A percentile compares a stretch with the other conserved stretches of the same genome.
Conservation (phyloP, 331 rosid species). For the Acacia concinna region DNA sequence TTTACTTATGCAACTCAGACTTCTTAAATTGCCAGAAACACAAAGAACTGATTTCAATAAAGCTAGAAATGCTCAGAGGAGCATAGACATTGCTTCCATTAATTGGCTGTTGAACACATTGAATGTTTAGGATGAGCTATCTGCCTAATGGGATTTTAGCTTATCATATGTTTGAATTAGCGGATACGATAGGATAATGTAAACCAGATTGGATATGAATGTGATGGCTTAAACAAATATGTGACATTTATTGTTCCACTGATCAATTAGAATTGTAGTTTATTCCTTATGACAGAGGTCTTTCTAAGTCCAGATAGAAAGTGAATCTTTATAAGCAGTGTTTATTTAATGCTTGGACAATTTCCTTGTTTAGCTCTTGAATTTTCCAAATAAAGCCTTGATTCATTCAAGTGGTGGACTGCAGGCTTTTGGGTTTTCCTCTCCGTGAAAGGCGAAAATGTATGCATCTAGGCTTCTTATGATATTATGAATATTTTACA, state of each 20-base stretch:
- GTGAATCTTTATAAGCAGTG: constrained; percentile 14
- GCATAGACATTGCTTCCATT: constrained; percentile 20
- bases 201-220: constrained; percentile 2
- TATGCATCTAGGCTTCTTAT: constrained; percentile 44
- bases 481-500: constrained; percentile 13
- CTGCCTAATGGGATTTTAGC: constrained; percentile 3
- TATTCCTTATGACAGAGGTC: constrained; percentile 20
- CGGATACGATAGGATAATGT: constrained; percentile 5
- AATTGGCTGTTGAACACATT: constrained; percentile 25
- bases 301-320: constrained; percentile 16
- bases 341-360: neutral
- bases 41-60: constrained; percentile 9
- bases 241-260: constrained; percentile 8
- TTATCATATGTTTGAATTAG: constrained; percentile 16
- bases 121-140: constrained; percentile 23
- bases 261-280: neutral
- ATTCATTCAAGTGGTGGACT: constrained; percentile 39
- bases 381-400: constrained; percentile 28
- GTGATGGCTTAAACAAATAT: neutral
- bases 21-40: neutral
- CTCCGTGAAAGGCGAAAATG: constrained; percentile 75
- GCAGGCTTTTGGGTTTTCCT: constrained; percentile 76
- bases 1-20: neutral
- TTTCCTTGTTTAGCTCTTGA: constrained; percentile 8
- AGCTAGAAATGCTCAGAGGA: constrained; percentile 27